Percentiles rank a stretch among this genome's conserved stretches.
Conservation (phyloP, 1,139 yeast genomes). For the Sugiyamaella japonica region DNA sequence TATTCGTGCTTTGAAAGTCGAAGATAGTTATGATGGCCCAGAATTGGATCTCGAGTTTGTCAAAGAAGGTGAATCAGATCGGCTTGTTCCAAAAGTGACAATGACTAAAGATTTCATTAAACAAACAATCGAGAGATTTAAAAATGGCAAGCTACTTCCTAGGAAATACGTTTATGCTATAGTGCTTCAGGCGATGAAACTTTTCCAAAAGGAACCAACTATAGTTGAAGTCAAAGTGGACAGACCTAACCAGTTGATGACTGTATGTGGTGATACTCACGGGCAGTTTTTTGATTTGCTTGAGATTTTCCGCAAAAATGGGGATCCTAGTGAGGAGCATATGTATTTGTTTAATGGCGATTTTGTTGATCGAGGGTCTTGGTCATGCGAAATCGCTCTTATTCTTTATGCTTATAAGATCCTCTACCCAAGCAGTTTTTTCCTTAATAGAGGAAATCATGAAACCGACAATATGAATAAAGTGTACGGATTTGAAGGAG, state of each 20-base stretch:
- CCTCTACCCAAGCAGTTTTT: conserved; percentile 69
- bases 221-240: conserved; percentile 68
- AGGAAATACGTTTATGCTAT: conserved; percentile 84
- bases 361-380: conserved; percentile 96
- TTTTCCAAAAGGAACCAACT: conserved; percentile 66
- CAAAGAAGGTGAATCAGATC: conserved; percentile 29
- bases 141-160: conserved; percentile 71
- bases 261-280: conserved; percentile 97
- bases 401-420: conserved; percentile 76
- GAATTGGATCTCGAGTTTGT: conserved; percentile 48
- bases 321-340: conserved; percentile 65
- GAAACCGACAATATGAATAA: conserved; percentile 97
- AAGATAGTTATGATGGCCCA: conserved; percentile 68
- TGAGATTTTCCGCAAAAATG: conserved; percentile 73
- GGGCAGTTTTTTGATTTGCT: conserved; percentile 93
- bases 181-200: conserved; percentile 65
- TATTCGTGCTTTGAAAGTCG: conserved; percentile 48
- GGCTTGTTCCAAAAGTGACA: conserved; percentile 25
- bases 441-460: conserved; percentile 90
- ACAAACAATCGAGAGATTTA: conserved; percentile 66
- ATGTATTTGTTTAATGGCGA: conserved; percentile 91
- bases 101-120: conserved; percentile 57
- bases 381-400: conserved; percentile 96
- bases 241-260: conserved; percentile 47
- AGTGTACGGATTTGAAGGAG: conserved; percentile 95